These are phyloP conservation scores for Ceratobasidium sp. DNA, from an alignment of 1,284 basidiomycete species.

Conservation along the genomic window DNA sequence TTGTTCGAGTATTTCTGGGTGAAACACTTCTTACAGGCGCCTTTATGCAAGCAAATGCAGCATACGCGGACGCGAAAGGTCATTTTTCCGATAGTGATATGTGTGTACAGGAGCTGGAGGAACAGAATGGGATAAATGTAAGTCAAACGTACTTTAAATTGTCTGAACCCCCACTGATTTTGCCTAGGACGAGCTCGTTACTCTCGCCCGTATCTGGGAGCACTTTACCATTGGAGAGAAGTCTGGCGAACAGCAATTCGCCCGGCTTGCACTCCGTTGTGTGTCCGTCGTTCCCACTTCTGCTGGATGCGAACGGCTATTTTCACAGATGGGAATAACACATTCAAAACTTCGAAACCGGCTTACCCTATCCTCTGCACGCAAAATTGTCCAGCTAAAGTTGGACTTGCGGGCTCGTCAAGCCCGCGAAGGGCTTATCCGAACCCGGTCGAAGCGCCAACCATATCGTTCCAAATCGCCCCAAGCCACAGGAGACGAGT, in stretches of 20 bases:
- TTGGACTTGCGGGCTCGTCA: neutral
- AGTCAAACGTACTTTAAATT: neutral
- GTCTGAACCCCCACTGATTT: too few relatives aligned
- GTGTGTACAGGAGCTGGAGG: neutral
- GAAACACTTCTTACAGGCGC: neutral
- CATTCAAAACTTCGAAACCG: conserved; percentile 11
- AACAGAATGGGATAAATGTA: neutral
- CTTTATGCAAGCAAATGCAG: neutral
- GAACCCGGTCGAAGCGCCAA: neutral
- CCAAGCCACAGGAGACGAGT: neutral
- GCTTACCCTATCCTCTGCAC: neutral
- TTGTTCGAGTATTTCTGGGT: neutral
- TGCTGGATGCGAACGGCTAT: conserved; percentile 5
- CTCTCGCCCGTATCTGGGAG: neutral
- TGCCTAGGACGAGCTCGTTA: neutral
- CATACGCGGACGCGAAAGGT: neutral
- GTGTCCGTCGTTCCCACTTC: neutral
- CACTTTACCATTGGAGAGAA: neutral
- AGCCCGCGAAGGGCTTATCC: neutral
- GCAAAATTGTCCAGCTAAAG: conserved; percentile 8
- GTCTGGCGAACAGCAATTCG: conserved; percentile 4
- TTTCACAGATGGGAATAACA: conserved; percentile 1
- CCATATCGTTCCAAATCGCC: neutral
- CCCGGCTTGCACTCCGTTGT: neutral
- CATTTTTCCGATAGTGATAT: conserved; percentile 1